phyloP scores from a whole-genome alignment of 1,139 yeast genomes.

The Protomyces gravidus region DNA sequence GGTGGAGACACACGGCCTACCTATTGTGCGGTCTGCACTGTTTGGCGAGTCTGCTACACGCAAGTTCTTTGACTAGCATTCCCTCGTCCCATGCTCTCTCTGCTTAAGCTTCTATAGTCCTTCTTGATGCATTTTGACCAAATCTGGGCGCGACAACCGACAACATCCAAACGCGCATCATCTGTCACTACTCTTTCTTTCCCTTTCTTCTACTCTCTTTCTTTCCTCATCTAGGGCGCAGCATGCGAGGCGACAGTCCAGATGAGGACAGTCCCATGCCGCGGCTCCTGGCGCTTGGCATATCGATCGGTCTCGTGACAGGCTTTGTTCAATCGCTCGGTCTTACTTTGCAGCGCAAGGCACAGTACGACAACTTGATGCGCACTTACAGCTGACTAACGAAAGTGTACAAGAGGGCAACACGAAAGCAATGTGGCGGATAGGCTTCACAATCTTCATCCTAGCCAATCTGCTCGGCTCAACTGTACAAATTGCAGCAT shows the following conservation, averaged over 20 bases:
- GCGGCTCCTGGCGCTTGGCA: conserved; percentile 28
- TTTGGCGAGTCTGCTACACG: conserved; percentile 74
- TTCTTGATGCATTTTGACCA: too few species aligned
- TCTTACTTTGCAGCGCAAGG: conserved; percentile 73
- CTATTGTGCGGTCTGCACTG: conserved; percentile 83
- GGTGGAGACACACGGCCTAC: conserved; percentile 78
- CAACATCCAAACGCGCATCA: too few species aligned
- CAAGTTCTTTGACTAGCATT: conserved; percentile 82
- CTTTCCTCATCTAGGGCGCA: too few species aligned
- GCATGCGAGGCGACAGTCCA: background rate
- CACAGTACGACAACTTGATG: conserved; percentile 48
- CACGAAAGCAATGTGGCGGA: conserved; percentile 55
- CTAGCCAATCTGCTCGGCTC: conserved; percentile 76
- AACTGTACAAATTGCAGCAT: conserved; percentile 73
- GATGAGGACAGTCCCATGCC: conserved; percentile 25
- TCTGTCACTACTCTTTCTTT: too few species aligned
- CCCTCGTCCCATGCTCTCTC: too few species aligned
- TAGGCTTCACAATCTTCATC: conserved; percentile 68
- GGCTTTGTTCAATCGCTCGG: conserved; percentile 81
- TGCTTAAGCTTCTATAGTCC: too few species aligned
- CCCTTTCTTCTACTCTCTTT: too few species aligned
- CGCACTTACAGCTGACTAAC: conserved; percentile 34
- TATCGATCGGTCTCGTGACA: conserved; percentile 59
- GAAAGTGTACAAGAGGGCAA: conserved; percentile 23
- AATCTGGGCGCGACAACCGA: too few species aligned